phyloP scores from a whole-genome alignment of 371 early-diverging fungal species.

The Lichtheimia ramosa region DNA sequence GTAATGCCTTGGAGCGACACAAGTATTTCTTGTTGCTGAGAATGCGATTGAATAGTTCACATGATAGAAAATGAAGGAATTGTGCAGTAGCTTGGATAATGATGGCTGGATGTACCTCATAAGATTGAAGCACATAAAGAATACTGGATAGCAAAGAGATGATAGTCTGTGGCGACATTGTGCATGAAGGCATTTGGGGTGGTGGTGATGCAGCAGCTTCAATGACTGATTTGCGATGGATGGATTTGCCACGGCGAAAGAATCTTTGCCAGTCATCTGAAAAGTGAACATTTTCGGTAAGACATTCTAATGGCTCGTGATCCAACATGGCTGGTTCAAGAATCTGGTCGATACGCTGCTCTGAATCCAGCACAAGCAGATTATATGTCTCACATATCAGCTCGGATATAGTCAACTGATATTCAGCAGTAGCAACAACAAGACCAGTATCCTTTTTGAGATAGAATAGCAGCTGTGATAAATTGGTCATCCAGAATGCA shows the following conservation, averaged over 20 bases:
- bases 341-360: slow-evolving; percentile 60
- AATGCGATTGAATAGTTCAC: slow-evolving; percentile 84
- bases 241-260: slow-evolving; percentile 31
- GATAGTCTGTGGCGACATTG: slow-evolving; percentile 60
- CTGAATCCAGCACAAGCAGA: slow-evolving; percentile 61
- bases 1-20: slow-evolving; percentile 80
- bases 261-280: slow-evolving; percentile 59
- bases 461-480: slow-evolving; percentile 76
- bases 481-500: slow-evolving; percentile 87
- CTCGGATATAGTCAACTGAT: slow-evolving; percentile 71
- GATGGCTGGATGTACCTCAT: slow-evolving; percentile 72
- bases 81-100: slow-evolving; percentile 71
- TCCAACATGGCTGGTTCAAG: slow-evolving; percentile 76
- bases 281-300: slow-evolving; percentile 63
- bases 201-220: slow-evolving; percentile 2
- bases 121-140: slow-evolving; percentile 56
- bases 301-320: slow-evolving; percentile 71
- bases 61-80: slow-evolving; percentile 71
- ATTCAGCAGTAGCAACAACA: slow-evolving; percentile 59
- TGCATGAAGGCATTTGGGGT: slow-evolving; percentile 10
- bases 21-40: slow-evolving; percentile 70
- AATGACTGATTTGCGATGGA: neutral
- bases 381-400: slow-evolving; percentile 75
- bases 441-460: slow-evolving; percentile 81
- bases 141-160: slow-evolving; percentile 64